Conservation (phyloP, 139 green algal species). For the Picochlorum sp. region DNA sequence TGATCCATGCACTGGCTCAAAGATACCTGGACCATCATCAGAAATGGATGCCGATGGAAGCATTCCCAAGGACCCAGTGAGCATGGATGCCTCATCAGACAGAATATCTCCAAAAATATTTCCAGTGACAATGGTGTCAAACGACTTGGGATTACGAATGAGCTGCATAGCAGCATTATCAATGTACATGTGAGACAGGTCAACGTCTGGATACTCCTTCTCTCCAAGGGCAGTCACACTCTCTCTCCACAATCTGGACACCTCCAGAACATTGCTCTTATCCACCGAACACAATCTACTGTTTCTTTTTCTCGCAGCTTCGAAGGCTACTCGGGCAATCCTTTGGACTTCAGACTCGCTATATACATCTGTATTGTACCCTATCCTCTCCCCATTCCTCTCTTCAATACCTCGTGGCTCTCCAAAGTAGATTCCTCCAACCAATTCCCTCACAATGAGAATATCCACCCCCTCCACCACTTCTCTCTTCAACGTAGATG, state of each 20-base stretch:
- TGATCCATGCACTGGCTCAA: constrained; percentile 94
- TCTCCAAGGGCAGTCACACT: constrained; percentile 66
- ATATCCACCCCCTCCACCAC: constrained; percentile 96
- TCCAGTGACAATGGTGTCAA: constrained; percentile 95
- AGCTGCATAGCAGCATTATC: constrained; percentile 99
- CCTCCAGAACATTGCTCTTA: constrained; percentile 97
- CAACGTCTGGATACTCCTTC: constrained; percentile 87
- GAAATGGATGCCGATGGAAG: constrained; percentile 92
- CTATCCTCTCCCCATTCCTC: constrained; percentile 71
- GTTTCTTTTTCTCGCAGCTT: constrained; percentile 75
- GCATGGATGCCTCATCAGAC: constrained; percentile 95
- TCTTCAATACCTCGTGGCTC: constrained; percentile 53
- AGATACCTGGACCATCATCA: constrained; percentile 81
- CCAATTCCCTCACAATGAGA: constrained; percentile 96
- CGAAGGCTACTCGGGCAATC: constrained; percentile 91
- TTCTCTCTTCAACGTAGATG: constrained; percentile 88
- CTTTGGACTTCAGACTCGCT: constrained; percentile 83
- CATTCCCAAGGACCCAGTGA: constrained; percentile 95
- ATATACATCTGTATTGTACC: constrained; percentile 98
- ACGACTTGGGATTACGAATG: constrained; percentile 81
- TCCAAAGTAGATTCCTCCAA: constrained; percentile 98
- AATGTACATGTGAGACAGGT: constrained; percentile 98
- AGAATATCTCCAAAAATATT: constrained; percentile 99
- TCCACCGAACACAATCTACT: constrained; percentile 84
- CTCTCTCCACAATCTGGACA: constrained; percentile 82